phyloP scores from a whole-genome alignment of 108 stramenopile genomes.

The Skeletonema costatum region DNA sequence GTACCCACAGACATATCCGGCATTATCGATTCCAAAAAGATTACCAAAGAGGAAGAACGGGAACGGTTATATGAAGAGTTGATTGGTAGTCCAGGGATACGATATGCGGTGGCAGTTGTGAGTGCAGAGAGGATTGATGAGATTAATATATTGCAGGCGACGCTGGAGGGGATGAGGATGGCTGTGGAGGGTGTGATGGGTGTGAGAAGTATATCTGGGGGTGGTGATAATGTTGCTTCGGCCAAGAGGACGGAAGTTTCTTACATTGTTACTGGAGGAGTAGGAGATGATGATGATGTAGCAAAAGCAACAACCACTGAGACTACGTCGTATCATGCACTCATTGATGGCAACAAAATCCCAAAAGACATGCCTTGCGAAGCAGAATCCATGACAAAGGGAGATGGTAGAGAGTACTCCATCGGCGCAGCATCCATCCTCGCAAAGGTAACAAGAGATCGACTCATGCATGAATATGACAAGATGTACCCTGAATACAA shows the following conservation, averaged over 20 bases:
- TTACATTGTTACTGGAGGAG: conserved; percentile 56
- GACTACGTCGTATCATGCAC: conserved; percentile 39
- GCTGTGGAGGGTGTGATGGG: conserved; percentile 54
- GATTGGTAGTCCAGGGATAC: conserved; percentile 54
- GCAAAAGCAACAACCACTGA: background rate
- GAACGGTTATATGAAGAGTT: conserved; percentile 56
- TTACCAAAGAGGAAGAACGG: conserved; percentile 81
- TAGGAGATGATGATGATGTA: background rate
- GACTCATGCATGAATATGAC: conserved; percentile 92
- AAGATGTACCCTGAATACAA: conserved; percentile 85
- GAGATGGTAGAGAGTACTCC: conserved; percentile 86
- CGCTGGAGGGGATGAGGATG: conserved; percentile 86
- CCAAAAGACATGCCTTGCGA: conserved; percentile 80
- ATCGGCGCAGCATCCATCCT: conserved; percentile 97
- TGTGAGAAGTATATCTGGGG: background rate
- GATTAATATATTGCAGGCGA: conserved; percentile 98
- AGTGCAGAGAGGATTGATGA: conserved; percentile 93
- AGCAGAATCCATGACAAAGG: conserved; percentile 81
- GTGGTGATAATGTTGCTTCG: conserved; percentile 31
- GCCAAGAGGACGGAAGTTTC: conserved; percentile 51
- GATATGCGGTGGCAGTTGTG: conserved; percentile 82
- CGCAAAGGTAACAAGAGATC: conserved; percentile 97
- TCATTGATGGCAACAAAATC: conserved; percentile 89
- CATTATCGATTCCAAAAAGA: conserved; percentile 91
- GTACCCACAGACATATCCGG: conserved; percentile 71